phyloP scores from a whole-genome alignment of 2,329 filamentous ascomycete genomes.

The Nigrospora oryzae region DNA sequence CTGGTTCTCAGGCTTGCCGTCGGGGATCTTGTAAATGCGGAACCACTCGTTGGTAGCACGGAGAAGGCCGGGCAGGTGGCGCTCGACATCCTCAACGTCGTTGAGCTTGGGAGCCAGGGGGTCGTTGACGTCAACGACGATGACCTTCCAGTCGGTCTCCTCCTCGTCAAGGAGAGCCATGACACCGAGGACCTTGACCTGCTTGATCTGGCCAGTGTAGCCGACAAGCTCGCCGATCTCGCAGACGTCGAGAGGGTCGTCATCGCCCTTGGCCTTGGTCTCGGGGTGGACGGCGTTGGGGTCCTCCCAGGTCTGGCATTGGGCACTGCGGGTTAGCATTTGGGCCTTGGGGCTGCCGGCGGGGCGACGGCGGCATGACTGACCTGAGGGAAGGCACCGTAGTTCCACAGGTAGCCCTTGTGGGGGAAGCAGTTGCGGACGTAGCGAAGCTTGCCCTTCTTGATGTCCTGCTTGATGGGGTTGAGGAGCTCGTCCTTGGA shows the following conservation, averaged over 20 bases:
- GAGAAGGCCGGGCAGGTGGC: conserved; percentile 92
- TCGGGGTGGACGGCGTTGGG: conserved; percentile 92
- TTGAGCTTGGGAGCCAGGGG: conserved; percentile 93
- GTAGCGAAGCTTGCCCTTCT: conserved; percentile 99
- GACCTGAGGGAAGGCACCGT: conserved; percentile 98
- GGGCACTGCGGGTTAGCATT: conserved; percentile 4
- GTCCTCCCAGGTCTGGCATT: conserved; percentile 89
- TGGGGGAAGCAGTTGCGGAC: conserved; percentile 99
- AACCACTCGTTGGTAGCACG: conserved; percentile 99
- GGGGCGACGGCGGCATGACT: conserved; percentile 5
- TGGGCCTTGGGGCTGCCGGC: neutral
- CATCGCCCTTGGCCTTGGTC: conserved; percentile 98
- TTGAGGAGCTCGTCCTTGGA: conserved; percentile 98
- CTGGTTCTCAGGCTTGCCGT: conserved; percentile 99
- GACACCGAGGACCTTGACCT: conserved; percentile 98
- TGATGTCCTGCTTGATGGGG: conserved; percentile 98
- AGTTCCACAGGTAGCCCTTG: conserved; percentile 99
- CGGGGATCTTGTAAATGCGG: conserved; percentile 99
- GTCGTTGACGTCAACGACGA: conserved; percentile 98
- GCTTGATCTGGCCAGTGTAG: conserved; percentile 94
- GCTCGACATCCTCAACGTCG: conserved; percentile 97
- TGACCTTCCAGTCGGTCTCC: conserved; percentile 99
- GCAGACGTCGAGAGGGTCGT: conserved; percentile 98
- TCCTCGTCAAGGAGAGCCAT: conserved; percentile 99
- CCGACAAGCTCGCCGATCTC: conserved; percentile 98